Percentiles rank a stretch among this genome's conserved stretches.
Conservation (phyloP, 371 early-diverging fungal species). For the Saksenaea vasiformis region DNA sequence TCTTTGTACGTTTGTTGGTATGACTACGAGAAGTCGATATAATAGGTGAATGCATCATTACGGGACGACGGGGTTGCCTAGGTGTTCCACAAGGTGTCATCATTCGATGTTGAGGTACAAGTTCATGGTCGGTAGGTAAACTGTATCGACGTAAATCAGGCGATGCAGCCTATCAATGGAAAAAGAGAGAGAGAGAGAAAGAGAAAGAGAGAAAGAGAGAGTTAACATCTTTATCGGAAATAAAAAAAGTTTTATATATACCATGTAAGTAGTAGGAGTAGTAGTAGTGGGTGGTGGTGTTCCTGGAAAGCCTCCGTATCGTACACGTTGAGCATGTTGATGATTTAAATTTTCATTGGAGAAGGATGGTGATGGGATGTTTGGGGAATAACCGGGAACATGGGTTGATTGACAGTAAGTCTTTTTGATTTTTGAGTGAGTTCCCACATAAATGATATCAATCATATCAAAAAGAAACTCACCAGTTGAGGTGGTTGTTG, state of each 20-base stretch:
- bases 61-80: neutral
- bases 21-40: constrained; percentile 35
- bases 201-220: neutral
- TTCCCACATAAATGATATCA: no score
- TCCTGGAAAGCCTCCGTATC: neutral
- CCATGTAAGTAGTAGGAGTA: neutral
- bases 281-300: neutral
- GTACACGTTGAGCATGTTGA: neutral
- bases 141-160: constrained; percentile 3
- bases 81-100: constrained; percentile 1
- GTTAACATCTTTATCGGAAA: no score
- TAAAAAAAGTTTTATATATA: neutral
- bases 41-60: constrained; percentile 31
- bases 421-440: neutral
- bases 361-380: constrained; percentile 1
- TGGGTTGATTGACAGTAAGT: neutral
- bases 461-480: no score
- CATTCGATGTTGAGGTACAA: constrained; percentile 4
- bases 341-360: neutral
- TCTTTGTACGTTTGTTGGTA: constrained; percentile 34
- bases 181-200: neutral
- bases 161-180: neutral
- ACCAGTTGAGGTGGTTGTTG: constrained; percentile 1
- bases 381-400: neutral
- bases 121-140: neutral